Percentiles rank a stretch among this genome's conserved stretches.
Conservation (phyloP, 192 early-diverging fungal genomes). For the Entomortierella parvispora region DNA sequence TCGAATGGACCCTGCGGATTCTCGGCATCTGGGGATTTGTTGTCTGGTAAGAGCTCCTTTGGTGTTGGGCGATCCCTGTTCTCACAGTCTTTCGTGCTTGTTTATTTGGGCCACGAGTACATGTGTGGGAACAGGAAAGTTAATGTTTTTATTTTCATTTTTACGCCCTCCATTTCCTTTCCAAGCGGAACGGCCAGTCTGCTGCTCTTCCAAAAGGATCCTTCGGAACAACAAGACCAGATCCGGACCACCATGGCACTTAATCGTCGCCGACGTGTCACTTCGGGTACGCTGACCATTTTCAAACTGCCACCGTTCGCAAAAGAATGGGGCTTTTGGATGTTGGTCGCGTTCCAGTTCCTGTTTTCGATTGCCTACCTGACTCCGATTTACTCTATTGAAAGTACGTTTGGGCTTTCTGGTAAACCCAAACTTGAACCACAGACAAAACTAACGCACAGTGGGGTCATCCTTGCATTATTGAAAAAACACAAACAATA, state of each 20-base stretch:
- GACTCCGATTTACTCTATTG: constrained; percentile 28
- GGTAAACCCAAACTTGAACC: background rate
- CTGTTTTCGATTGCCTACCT: constrained; percentile 27
- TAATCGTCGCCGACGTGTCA: background rate
- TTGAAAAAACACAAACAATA: no score
- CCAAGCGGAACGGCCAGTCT: no score
- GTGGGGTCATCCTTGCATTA: no score
- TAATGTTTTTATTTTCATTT: no score
- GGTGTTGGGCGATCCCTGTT: background rate
- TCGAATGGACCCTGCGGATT: constrained; percentile 70
- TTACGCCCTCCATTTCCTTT: no score
- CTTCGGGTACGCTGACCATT: no score
- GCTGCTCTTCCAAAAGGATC: no score
- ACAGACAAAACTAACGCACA: background rate
- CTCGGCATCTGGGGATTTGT: constrained; percentile 62
- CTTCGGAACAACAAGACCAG: no score
- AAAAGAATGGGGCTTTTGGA: constrained; percentile 10
- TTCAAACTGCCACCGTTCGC: constrained; percentile 2
- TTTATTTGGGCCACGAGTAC: background rate
- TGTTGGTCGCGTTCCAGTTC: constrained; percentile 15
- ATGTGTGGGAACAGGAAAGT: no score
- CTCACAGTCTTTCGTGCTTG: background rate
- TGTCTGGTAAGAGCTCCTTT: constrained; percentile 21
- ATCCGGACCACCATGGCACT: background rate
- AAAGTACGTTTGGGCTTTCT: constrained; percentile 4